phyloP scores from a whole-genome alignment of 495 filamentous ascomycete species.

The Aspergillus ellipticus region DNA sequence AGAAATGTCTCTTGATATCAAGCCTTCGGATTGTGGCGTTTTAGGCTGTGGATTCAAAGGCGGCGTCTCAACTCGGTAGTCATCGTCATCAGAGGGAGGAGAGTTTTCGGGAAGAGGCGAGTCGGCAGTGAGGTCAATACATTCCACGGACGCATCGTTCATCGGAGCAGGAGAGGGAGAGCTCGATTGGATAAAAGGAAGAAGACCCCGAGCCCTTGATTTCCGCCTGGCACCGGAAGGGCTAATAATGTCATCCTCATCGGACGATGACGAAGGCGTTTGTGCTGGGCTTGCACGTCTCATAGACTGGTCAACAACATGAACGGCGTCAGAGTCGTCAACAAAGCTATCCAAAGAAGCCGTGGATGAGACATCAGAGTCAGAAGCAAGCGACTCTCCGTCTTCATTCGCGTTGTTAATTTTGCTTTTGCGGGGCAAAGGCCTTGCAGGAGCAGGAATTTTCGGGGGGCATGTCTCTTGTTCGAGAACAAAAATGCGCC shows the following conservation, averaged over 20 bases:
- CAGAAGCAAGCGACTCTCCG: slow-evolving; percentile 38
- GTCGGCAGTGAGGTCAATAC: slow-evolving; percentile 32
- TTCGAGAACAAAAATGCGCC: slow-evolving; percentile 52
- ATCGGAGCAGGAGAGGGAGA: slow-evolving; percentile 12
- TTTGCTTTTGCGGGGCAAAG: slow-evolving; percentile 14
- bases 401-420: slow-evolving; percentile 23
- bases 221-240: slow-evolving; percentile 17
- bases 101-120: slow-evolving; percentile 18
- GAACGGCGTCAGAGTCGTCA: slow-evolving; percentile 24
- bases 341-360: slow-evolving; percentile 47
- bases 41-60: slow-evolving; percentile 24
- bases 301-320: slow-evolving; percentile 7
- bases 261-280: slow-evolving; percentile 17
- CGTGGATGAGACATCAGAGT: slow-evolving; percentile 28
- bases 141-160: slow-evolving; percentile 2
- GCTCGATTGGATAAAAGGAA: slow-evolving; percentile 8
- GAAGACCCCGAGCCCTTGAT: slow-evolving; percentile 5
- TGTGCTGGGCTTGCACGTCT: slow-evolving; percentile 18
- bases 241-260: slow-evolving; percentile 27
- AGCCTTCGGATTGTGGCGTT: slow-evolving; percentile 1
- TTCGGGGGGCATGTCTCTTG: slow-evolving; percentile 48
- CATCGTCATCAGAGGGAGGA: slow-evolving; percentile 15
- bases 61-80: slow-evolving; percentile 23
- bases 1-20: slow-evolving; percentile 11
- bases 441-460: slow-evolving; percentile 25